Evolutionary conservation across 2,329 filamentous ascomycete genomes (phyloP), one percentile per base, ranked within the genome.

Genomic region (Akanthomyces muscarius): DNA sequence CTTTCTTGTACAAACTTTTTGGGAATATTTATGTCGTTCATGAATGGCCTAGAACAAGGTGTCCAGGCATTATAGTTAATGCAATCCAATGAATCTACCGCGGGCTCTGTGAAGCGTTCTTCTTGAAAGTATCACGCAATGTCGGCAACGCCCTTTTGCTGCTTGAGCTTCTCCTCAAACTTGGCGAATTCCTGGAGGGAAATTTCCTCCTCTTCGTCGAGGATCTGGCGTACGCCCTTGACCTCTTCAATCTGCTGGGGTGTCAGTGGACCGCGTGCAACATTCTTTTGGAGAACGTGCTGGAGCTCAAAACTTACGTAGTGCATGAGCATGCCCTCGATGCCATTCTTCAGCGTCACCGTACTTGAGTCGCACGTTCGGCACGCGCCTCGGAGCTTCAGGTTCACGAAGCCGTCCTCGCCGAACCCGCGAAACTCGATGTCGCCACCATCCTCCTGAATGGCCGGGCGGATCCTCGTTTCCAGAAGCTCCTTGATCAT

Each of bases 401-500:
- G 74, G 69, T 86, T 74, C n/a, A 97, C 95, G 66, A 89, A 85
- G 0, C 95, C 95, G 41, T 77, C 84, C 68, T 92, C 85, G 51
- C 42, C 51, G 71, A 98, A 98, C 1, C 94, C 94, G 21, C 91
- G 83, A 74, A 94, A 96, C 75, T 99, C 95, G 71, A 99, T 98
- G 74, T 99, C 95, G 52, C 95, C 95, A 54, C 95, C 95, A 69
- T 99, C 95, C 74, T 98, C 95, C 75, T 98, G 95, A 66, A 99
- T 99, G 1, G 94, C 91, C 0, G 95, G 95, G 50, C 95, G 85
- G 71, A 99, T 97, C 66, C 95, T 84, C 30, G 95, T 99, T 77
- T 99, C 95, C 42, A 99, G 82, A 38, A 99, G 80, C 78, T 99
- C 95, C 80, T 98, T 97, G 78, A 99, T 98, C 95, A 98, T 98